A percentile compares a stretch with the other conserved stretches of the same genome.
These are phyloP conservation scores for Tricladium varicosporioides DNA, from an alignment of 2,329 filamentous ascomycete genomes.

Conservation along the genomic window DNA sequence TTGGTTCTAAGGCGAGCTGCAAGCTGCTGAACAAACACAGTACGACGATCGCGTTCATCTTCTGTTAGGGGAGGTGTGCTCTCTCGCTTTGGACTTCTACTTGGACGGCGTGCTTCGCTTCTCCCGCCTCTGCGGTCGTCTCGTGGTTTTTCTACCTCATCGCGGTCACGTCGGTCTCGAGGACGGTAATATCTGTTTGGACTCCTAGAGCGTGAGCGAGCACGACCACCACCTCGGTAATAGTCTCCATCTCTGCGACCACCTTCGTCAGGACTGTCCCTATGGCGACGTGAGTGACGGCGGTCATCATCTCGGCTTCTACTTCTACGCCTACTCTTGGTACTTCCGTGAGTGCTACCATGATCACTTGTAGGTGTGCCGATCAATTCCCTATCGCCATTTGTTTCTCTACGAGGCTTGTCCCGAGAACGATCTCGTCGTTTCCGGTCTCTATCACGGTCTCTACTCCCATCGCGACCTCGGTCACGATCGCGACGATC, in stretches of 20 bases:
- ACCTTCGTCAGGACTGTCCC: conserved; percentile 48
- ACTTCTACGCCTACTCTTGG: conserved; percentile 79
- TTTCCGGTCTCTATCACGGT: conserved; percentile 55
- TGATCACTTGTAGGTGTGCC: conserved; percentile 72
- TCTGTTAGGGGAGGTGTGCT: conserved; percentile 76
- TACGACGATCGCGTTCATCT: conserved; percentile 94
- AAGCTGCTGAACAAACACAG: conserved; percentile 97
- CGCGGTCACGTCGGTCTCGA: conserved; percentile 48
- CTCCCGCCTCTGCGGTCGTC: conserved; percentile 41
- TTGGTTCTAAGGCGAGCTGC: conserved; percentile 89
- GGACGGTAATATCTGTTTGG: conserved; percentile 58
- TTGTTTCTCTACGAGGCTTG: conserved; percentile 43
- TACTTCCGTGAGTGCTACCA: conserved; percentile 65
- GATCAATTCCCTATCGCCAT: conserved; percentile 53
- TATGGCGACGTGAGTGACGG: conserved; percentile 70
- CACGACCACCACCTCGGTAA: conserved; percentile 63
- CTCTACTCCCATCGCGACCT: conserved; percentile 52
- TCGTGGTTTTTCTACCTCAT: conserved; percentile 47
- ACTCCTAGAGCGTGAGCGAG: conserved; percentile 70
- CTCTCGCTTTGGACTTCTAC: conserved; percentile 44
- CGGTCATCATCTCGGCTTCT: conserved; percentile 75
- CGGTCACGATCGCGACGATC: conserved; percentile 54
- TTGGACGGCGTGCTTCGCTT: conserved; percentile 38
- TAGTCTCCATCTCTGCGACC: conserved; percentile 61
- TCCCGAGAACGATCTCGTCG: conserved; percentile 58